These are phyloP conservation scores for Solanum habrochaites DNA, from an alignment of 257 asterid species.

Conservation along the genomic window DNA sequence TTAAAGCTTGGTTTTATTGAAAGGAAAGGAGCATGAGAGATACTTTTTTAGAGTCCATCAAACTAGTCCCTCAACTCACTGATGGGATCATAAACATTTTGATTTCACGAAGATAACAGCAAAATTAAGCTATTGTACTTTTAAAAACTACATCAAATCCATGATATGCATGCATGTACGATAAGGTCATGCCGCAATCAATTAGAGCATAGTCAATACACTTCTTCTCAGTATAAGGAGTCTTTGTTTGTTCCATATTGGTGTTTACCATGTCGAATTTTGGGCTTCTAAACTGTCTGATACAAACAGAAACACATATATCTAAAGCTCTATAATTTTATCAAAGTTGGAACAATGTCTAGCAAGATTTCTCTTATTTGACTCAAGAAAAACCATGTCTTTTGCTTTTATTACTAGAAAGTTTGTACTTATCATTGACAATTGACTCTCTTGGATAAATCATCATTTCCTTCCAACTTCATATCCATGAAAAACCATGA, in stretches of 20 bases:
- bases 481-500: not conserved
- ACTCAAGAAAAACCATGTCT: not conserved
- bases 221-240: not conserved
- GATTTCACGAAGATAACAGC: not conserved
- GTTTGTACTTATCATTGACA: not conserved
- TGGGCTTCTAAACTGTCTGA: not conserved
- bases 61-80: not conserved
- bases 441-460: not conserved
- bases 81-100: not conserved
- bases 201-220: not conserved
- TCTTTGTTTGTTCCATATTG: not conserved
- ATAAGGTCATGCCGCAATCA: not conserved
- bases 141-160: not conserved
- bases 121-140: not conserved
- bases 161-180: not conserved
- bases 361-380: not conserved
- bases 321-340: not conserved
- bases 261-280: not conserved
- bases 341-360: not conserved
- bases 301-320: not conserved
- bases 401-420: too few relatives aligned
- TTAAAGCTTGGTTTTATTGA: too few relatives aligned
- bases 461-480: not conserved
- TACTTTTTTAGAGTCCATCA: too few relatives aligned
- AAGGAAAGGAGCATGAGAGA: too few relatives aligned